Evolutionary conservation across 2,329 filamentous ascomycete genomes (phyloP).

Genomic region (Penicillium sp.): DNA sequence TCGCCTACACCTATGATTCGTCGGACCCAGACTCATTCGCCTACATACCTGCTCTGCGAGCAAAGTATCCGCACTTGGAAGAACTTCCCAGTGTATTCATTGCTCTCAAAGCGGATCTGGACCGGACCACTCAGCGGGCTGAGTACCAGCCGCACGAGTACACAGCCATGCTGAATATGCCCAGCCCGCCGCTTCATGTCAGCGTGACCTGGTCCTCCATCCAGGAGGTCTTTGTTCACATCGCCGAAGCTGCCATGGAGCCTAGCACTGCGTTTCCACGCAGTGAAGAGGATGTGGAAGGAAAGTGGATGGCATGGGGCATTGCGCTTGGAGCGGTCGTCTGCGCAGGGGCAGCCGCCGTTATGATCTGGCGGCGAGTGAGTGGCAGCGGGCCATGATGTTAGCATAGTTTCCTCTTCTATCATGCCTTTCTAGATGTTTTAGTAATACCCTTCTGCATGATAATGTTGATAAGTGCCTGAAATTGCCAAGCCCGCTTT

Average conservation of each 20-base stretch:
- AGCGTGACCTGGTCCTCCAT: constrained; percentile 93
- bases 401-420: background rate
- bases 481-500: constrained; percentile 6
- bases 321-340: constrained; percentile 70
- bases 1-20: constrained; percentile 95
- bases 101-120: constrained; percentile 87
- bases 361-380: constrained; percentile 55
- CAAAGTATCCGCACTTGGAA: constrained; percentile 74
- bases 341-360: constrained; percentile 53
- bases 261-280: constrained; percentile 85
- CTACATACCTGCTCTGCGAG: constrained; percentile 76
- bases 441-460: constrained; percentile 14
- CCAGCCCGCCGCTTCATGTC: constrained; percentile 77
- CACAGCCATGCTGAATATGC: constrained; percentile 77
- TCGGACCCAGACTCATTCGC: constrained; percentile 93
- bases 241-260: constrained; percentile 87
- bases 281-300: constrained; percentile 69
- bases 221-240: constrained; percentile 82
- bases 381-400: constrained; percentile 33
- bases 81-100: constrained; percentile 88
- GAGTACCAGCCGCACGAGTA: constrained; percentile 90
- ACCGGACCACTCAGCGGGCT: constrained; percentile 92
- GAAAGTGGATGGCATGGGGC: constrained; percentile 78
- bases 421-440: constrained; percentile 5
- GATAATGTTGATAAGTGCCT: background rate